Evolutionary conservation across 2,329 filamentous ascomycete species (phyloP).

Genomic region (Stenocarpella maydis): DNA sequence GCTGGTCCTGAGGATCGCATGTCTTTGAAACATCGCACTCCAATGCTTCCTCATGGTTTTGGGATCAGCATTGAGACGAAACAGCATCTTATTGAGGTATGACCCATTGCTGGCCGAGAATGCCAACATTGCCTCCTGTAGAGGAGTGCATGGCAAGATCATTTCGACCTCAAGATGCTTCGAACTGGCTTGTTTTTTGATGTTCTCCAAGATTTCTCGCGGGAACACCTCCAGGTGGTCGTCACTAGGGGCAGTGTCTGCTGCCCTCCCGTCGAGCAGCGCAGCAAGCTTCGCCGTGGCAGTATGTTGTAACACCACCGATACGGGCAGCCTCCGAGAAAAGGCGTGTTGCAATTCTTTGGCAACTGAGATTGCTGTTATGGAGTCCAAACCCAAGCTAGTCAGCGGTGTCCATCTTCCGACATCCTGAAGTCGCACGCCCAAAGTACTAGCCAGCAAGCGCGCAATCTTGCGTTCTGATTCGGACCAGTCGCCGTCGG

Average conservation of each 20-base stretch:
- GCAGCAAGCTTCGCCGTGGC: slow-evolving; percentile 69
- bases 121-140: slow-evolving; percentile 89
- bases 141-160: slow-evolving; percentile 82
- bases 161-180: slow-evolving; percentile 52
- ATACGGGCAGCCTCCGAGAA: slow-evolving; percentile 66
- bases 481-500: slow-evolving; percentile 56
- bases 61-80: slow-evolving; percentile 64
- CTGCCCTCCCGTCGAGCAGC: slow-evolving; percentile 35
- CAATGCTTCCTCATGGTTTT: slow-evolving; percentile 66
- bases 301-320: slow-evolving; percentile 72
- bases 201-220: slow-evolving; percentile 37
- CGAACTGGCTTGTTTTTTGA: slow-evolving; percentile 45
- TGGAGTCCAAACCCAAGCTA: slow-evolving; percentile 82
- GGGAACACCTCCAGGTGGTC: slow-evolving; percentile 41
- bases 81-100: slow-evolving; percentile 78
- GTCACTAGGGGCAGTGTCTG: background rate
- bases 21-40: slow-evolving; percentile 67
- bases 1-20: slow-evolving; percentile 80
- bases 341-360: slow-evolving; percentile 59
- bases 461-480: slow-evolving; percentile 65
- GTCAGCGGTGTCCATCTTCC: slow-evolving; percentile 76
- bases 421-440: slow-evolving; percentile 56
- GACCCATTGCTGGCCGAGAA: slow-evolving; percentile 55
- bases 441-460: slow-evolving; percentile 60
- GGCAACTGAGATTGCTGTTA: slow-evolving; percentile 78